Evolutionary conservation across 352 stramenopile species (phyloP), one percentile per base, ranked within the genome.

Genomic region (Globisporangium rhizosaccharum): DNA sequence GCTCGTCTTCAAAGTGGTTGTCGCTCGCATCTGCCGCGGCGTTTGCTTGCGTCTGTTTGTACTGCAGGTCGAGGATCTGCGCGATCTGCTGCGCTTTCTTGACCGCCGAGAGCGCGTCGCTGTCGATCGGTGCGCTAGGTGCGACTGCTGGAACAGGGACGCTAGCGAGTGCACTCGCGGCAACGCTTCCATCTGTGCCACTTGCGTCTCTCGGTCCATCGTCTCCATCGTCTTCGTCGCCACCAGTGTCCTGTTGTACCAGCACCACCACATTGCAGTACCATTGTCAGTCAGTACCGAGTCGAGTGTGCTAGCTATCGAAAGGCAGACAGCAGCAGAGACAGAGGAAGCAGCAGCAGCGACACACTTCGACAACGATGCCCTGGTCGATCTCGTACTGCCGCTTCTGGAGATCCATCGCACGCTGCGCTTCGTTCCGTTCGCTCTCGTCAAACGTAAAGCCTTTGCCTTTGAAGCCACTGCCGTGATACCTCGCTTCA

Each of bases 381-480:
- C 85, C 88, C 57, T 95, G 76, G 50, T 96, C 84, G 25, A 96
- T 69, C 62, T 96, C 87, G 55, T 95, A 95, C 59, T 96, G 90
- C 7, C 90, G 86, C 41, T 79, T 86, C 65, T 99, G 93, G 46
- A 97, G 68, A 65, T 96, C 85, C 44, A 91, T 91, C 30, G 92
- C 80, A 47, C 95, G 90, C 67, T 99, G 97, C 12, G 93, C 84
- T 71, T 99, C 97, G 51, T 90, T 99, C 58, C 97, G 88, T 69
- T 99, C 97, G 17, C 73, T 97, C 33, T 97, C 96, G 62, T 99
- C 97, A 64, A 99, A 99, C 2, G 94, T 98, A 72, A 97, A 99
- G 5, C 97, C 97, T 62, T 98, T 98, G 48, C 96, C 97, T 68
- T 97, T 96, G 70, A 99, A 99, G 0, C 97, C 97, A 59, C 90